Evolutionary conservation across 768 basidiomycete species (phyloP), one percentile per base, ranked within the genome.

Genomic region (Piloderma croceum): DNA sequence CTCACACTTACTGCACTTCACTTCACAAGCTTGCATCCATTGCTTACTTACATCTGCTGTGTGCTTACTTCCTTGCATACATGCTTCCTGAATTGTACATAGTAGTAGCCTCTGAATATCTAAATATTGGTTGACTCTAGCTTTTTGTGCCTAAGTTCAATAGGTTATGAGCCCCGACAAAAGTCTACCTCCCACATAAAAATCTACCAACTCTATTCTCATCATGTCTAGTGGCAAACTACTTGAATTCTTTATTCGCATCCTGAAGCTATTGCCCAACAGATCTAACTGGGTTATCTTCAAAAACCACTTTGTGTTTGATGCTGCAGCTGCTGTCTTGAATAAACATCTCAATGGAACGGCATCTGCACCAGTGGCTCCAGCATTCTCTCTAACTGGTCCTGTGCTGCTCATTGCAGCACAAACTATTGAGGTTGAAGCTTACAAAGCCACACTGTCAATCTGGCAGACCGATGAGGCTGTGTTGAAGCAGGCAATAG

Each of bases 401-500:
- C 27, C 11, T 5, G 35, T 12, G 12, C 39, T 21, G 6, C 29
- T 44, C 1, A 34, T 31, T 2, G 33, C 22, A 1, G 45, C 41
- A 4, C 39, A 53, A n/a, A 4, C 29, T 3, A 24, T 3, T 11
- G 19, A 47, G 3, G 31, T 43, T 2, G 36, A 19, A 3, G 34
- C 38, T 5, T 59, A 52, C 39, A 49, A 52, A 39, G 49, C 49
- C 31, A 45, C 40, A 3, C 9, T 57, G 33, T 56, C 57, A 21
- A 21, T 38, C 5, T 64, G 62, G 57, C 33, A 25, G 27, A 48
- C 51, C 27, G 53, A 51, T 7, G 52, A 64, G 25, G 50, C 57
- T 7, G 51, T 56, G n/a, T 50, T 59, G 11, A 60, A 59, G 39
- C 58, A 63, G 34, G 53, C 56, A 24, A 57, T 67, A 29, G 56